Percentiles rank a stretch among this genome's conserved stretches.
Conservation (phyloP, 2,329 filamentous ascomycete genomes). For the Dactylellina haptotyla region DNA sequence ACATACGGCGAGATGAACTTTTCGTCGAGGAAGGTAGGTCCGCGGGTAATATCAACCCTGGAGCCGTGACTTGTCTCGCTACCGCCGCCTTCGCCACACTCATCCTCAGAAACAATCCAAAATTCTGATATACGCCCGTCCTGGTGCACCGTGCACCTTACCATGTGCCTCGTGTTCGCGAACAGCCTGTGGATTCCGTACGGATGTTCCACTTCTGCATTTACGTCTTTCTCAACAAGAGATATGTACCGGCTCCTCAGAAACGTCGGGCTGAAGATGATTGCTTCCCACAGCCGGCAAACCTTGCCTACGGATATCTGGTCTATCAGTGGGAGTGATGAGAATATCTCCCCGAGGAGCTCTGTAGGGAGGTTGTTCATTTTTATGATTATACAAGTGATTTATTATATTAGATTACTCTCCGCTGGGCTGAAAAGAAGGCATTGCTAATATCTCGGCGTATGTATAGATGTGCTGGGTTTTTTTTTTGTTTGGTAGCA, state of each 20-base stretch:
- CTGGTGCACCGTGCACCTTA: slow-evolving; percentile 1
- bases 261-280: not conserved
- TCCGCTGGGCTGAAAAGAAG: too few species aligned
- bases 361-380: not conserved
- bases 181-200: slow-evolving; percentile 10
- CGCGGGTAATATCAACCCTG: not conserved
- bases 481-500: too few species aligned
- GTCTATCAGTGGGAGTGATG: not conserved
- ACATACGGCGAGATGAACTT: slow-evolving; percentile 10
- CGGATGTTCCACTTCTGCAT: not conserved
- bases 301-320: slow-evolving; percentile 2
- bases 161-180: not conserved
- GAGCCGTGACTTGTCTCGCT: not conserved
- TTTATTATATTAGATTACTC: too few species aligned
- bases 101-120: not conserved
- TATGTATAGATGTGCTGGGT: too few species aligned
- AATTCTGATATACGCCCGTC: not conserved
- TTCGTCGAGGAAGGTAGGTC: slow-evolving; percentile 1
- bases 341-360: slow-evolving; percentile 3
- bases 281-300: not conserved
- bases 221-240: not conserved
- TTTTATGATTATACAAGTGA: too few species aligned
- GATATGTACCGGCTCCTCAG: not conserved
- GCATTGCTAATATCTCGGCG: too few species aligned
- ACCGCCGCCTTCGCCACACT: not conserved